These are phyloP conservation scores for Nicotiana obtusifolia DNA, from an alignment of 257 asterid species.

Conservation along the genomic window DNA sequence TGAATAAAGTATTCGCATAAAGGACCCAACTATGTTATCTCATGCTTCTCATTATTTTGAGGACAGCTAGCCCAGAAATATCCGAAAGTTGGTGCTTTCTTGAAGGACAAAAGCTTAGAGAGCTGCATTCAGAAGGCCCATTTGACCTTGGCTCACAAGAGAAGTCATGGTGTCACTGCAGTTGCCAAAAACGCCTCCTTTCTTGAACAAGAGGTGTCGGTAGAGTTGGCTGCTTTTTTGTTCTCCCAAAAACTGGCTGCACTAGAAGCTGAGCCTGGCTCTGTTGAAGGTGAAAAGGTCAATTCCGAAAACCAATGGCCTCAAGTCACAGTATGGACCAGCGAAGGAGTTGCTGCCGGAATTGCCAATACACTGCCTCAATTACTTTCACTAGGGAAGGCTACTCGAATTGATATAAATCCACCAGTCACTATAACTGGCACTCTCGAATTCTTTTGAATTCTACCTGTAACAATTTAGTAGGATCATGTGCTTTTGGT, in stretches of 20 bases:
- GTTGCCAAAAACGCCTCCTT: slow-evolving; percentile 58
- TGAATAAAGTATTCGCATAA: neutral
- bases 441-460: slow-evolving; percentile 49
- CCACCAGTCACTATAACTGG: slow-evolving; percentile 71
- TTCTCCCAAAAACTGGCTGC: slow-evolving; percentile 75
- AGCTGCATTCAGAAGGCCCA: slow-evolving; percentile 60
- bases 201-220: slow-evolving; percentile 53
- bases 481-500: slow-evolving; percentile 7
- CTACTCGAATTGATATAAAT: slow-evolving; percentile 59
- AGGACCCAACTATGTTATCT: neutral
- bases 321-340: slow-evolving; percentile 80
- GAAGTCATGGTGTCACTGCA: slow-evolving; percentile 80
- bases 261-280: slow-evolving; percentile 57
- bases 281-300: slow-evolving; percentile 68
- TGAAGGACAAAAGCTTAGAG: slow-evolving; percentile 48
- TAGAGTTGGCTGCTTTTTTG: slow-evolving; percentile 46
- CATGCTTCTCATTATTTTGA: slow-evolving; percentile 2
- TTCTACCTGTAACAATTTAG: slow-evolving; percentile 19
- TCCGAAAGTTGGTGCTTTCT: slow-evolving; percentile 39
- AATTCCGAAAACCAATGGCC: slow-evolving; percentile 80
- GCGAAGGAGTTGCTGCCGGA: slow-evolving; percentile 48
- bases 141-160: slow-evolving; percentile 87
- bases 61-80: slow-evolving; percentile 56
- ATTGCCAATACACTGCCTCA: slow-evolving; percentile 70
- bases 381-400: slow-evolving; percentile 59